These are phyloP conservation scores for Chlamydomonas sp. DNA, from an alignment of 139 green algal genomes.

Conservation along the genomic window DNA sequence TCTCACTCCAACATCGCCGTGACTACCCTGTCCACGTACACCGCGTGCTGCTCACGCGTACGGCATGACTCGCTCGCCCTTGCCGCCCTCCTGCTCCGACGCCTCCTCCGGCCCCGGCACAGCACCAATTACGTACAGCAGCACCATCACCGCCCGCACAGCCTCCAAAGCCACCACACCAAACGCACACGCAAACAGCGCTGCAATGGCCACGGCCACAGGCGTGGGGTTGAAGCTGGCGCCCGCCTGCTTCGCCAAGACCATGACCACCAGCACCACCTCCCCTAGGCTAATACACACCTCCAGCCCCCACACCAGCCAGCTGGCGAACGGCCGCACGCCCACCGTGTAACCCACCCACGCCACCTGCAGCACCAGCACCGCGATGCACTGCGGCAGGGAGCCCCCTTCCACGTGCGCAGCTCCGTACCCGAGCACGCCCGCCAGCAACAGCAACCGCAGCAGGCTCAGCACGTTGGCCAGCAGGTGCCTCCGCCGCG, in stretches of 20 bases:
- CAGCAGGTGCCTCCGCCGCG: background rate
- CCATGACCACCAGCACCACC: background rate
- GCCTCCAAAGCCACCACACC: no score
- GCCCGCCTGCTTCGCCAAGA: background rate
- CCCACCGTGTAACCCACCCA: conserved; percentile 2
- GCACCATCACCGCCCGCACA: background rate
- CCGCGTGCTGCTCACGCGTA: no score
- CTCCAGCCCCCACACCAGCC: background rate
- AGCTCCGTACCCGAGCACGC: background rate
- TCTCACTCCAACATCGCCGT: no score
- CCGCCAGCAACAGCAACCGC: background rate
- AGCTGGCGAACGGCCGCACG: background rate
- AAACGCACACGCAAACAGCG: background rate
- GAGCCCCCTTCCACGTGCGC: background rate
- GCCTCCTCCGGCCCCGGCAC: background rate
- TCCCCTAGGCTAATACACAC: background rate
- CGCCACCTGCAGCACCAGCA: background rate
- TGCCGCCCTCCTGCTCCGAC: background rate
- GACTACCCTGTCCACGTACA: no score
- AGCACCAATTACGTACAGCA: conserved; percentile 1
- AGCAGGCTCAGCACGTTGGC: conserved; percentile 13
- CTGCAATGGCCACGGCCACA: background rate
- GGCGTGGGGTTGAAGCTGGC: background rate
- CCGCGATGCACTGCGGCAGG: background rate
- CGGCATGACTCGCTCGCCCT: background rate